Evolutionary conservation across 192 early-diverging fungal species (phyloP).

Genomic region (Lunasporangiospora selenospora): DNA sequence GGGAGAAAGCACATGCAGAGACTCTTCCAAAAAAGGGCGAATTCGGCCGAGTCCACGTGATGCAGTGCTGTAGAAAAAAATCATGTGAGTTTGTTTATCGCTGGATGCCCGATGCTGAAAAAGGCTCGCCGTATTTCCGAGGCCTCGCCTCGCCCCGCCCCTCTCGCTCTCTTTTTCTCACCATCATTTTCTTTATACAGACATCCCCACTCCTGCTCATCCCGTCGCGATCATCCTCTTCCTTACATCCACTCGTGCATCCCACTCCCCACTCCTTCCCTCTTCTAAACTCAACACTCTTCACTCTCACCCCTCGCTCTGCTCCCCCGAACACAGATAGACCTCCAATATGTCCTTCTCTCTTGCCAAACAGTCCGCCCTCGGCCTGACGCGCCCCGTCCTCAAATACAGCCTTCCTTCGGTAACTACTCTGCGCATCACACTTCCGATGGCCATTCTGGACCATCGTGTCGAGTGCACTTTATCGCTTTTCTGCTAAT

Average conservation of each 20-base stretch:
- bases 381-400: constrained; percentile 43
- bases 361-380: constrained; percentile 34
- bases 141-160: neutral
- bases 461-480: no score
- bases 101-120: no score
- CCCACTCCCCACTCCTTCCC: neutral
- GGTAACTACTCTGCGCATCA: constrained; percentile 18
- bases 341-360: constrained; percentile 50
- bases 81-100: no score
- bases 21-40: no score
- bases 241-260: neutral
- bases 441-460: neutral
- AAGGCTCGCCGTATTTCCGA: no score
- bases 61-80: no score
- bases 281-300: neutral
- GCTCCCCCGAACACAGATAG: neutral
- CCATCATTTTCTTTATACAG: neutral
- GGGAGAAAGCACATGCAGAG: no score
- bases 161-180: neutral
- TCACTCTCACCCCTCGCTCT: neutral
- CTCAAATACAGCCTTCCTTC: constrained; percentile 44
- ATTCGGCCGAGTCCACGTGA: no score
- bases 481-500: no score
- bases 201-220: neutral
- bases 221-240: constrained; percentile 1